phyloP scores from a whole-genome alignment of 2,329 filamentous ascomycete genomes.

The Penicillium sp. region DNA sequence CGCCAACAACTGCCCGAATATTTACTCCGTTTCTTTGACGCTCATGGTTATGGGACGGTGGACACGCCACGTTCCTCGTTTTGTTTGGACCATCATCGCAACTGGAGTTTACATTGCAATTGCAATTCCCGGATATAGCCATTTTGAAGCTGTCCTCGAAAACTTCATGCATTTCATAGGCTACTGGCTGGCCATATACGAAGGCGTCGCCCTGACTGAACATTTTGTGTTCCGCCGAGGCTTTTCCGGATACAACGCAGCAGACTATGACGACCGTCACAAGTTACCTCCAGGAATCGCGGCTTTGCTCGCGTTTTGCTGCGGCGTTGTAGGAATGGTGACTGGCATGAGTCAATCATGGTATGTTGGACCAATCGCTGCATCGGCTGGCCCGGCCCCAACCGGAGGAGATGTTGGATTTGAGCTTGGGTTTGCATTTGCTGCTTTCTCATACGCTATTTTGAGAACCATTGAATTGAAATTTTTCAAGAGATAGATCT shows the following conservation, averaged over 20 bases:
- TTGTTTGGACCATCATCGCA: slow-evolving; percentile 62
- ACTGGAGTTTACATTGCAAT: slow-evolving; percentile 66
- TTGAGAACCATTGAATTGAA: slow-evolving; percentile 51
- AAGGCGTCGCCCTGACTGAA: slow-evolving; percentile 62
- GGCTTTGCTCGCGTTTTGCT: slow-evolving; percentile 60
- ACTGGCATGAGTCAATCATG: slow-evolving; percentile 68
- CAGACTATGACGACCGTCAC: slow-evolving; percentile 56
- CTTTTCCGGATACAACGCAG: slow-evolving; percentile 57
- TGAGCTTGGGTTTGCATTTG: slow-evolving; percentile 63
- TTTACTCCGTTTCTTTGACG: slow-evolving; percentile 67
- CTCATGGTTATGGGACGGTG: slow-evolving; percentile 62
- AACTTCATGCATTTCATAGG: slow-evolving; percentile 68
- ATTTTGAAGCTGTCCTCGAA: slow-evolving; percentile 63
- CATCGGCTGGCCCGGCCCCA: slow-evolving; percentile 50
- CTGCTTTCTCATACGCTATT: slow-evolving; percentile 51
- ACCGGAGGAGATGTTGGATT: slow-evolving; percentile 60
- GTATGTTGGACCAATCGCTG: slow-evolving; percentile 66
- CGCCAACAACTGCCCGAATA: slow-evolving; percentile 68
- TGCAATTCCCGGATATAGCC: slow-evolving; percentile 64
- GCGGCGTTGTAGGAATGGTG: slow-evolving; percentile 64
- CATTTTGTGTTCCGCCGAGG: slow-evolving; percentile 66
- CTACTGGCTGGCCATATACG: slow-evolving; percentile 74
- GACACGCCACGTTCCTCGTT: slow-evolving; percentile 62
- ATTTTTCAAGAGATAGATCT: slow-evolving; percentile 39
- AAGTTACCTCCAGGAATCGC: slow-evolving; percentile 64